Percentiles rank a stretch among this genome's conserved stretches.
Evolutionary conservation across 768 basidiomycete species (phyloP).

Genomic region (Lactarius trivialis): DNA sequence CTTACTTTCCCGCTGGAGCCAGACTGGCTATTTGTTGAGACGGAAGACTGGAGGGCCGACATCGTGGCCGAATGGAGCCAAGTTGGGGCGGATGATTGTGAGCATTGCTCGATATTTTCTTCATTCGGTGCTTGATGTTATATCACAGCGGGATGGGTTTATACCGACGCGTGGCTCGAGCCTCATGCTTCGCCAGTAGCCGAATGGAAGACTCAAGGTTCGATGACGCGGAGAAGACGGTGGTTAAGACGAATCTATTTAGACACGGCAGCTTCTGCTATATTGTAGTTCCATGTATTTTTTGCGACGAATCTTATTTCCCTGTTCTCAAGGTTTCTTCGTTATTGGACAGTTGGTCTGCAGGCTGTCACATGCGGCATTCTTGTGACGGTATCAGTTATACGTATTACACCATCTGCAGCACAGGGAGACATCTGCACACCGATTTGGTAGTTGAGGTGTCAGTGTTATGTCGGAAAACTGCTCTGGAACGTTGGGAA

Average conservation of each 20-base stretch:
- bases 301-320: background rate
- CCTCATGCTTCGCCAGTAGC: constrained; percentile 36
- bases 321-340: no score
- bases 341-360: no score
- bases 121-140: constrained; percentile 3
- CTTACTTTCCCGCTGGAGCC: constrained; percentile 71
- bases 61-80: constrained; percentile 49
- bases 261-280: background rate
- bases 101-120: background rate
- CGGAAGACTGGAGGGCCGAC: constrained; percentile 74
- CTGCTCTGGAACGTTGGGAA: no score
- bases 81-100: constrained; percentile 34
- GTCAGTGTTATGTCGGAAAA: no score
- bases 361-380: no score
- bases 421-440: no score
- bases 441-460: no score
- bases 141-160: constrained; percentile 67
- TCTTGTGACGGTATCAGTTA: no score
- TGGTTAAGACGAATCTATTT: constrained; percentile 68
- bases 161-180: constrained; percentile 68
- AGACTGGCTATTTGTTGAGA: constrained; percentile 69
- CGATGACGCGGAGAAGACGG: constrained; percentile 56
- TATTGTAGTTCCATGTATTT: background rate
- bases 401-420: no score
- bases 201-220: constrained; percentile 37